Percentiles rank a stretch among this genome's conserved stretches.
Conservation (phyloP, 1,284 basidiomycete genomes). For the Apiotrichum domesticum region DNA sequence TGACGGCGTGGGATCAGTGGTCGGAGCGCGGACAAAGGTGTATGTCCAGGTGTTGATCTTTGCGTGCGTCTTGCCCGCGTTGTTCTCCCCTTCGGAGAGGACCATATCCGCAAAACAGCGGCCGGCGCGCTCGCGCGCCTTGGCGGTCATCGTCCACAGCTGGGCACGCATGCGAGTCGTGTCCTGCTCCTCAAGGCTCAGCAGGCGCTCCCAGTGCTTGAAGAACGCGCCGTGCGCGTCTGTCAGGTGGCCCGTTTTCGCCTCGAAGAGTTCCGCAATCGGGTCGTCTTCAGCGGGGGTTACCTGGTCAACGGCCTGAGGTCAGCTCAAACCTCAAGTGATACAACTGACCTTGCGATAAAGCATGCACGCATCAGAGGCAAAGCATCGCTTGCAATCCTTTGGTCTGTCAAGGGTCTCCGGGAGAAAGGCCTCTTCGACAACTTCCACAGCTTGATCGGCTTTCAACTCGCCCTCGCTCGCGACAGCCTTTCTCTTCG, state of each 20-base stretch:
- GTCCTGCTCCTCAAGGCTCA: slow-evolving; percentile 85
- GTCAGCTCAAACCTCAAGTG: neutral
- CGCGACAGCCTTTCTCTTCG: neutral
- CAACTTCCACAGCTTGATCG: neutral
- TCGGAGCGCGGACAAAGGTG: slow-evolving; percentile 54
- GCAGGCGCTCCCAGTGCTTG: slow-evolving; percentile 79
- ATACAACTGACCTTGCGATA: slow-evolving; percentile 68
- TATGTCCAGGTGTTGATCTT: slow-evolving; percentile 57
- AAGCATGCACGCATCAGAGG: slow-evolving; percentile 82
- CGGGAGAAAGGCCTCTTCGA: slow-evolving; percentile 61
- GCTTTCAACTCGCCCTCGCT: neutral
- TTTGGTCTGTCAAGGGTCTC: slow-evolving; percentile 76
- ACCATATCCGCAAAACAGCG: slow-evolving; percentile 73
- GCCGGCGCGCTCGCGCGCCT: slow-evolving; percentile 69
- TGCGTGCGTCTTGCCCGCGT: slow-evolving; percentile 39
- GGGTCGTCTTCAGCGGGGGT: slow-evolving; percentile 55
- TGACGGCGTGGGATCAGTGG: slow-evolving; percentile 36
- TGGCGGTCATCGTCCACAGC: slow-evolving; percentile 84
- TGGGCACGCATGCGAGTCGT: slow-evolving; percentile 75
- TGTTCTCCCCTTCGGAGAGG: slow-evolving; percentile 50
- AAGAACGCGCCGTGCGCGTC: slow-evolving; percentile 69
- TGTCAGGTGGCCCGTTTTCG: slow-evolving; percentile 76
- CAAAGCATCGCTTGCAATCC: slow-evolving; percentile 74
- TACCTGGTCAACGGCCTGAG: slow-evolving; percentile 64
- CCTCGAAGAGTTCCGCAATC: slow-evolving; percentile 66